Evolutionary conservation across 1,284 basidiomycete genomes (phyloP).

Genomic region (Tylopilus orsonianus): DNA sequence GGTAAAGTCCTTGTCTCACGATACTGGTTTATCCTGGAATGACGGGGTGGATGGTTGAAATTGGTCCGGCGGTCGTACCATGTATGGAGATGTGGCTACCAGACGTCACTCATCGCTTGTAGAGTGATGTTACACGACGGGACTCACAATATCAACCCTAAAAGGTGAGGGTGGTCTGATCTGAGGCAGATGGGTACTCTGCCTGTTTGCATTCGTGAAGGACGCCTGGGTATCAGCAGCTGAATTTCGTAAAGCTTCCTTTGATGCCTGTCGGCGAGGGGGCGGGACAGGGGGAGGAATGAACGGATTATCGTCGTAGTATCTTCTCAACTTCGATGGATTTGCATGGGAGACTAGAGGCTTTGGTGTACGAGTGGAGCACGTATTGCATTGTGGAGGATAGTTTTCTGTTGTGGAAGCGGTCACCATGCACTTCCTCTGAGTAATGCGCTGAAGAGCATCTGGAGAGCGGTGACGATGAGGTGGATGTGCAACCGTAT

Average conservation of each 20-base stretch:
- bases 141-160: conserved; percentile 27
- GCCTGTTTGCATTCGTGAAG: not conserved
- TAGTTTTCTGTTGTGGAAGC: not conserved
- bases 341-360: not conserved
- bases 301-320: not conserved
- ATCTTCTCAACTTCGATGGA: conserved; percentile 12
- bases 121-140: not conserved
- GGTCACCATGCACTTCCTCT: not conserved
- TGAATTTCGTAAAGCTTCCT: conserved; percentile 9
- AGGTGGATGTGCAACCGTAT: conserved; percentile 10
- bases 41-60: conserved; percentile 14
- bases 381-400: not conserved
- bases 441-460: not conserved
- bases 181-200: conserved; percentile 21
- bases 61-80: conserved; percentile 29
- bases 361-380: not conserved
- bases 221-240: not conserved
- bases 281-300: conserved; percentile 4
- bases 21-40: not conserved
- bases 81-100: conserved; percentile 32
- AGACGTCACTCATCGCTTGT: conserved; percentile 14
- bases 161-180: conserved; percentile 30
- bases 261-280: conserved; percentile 3
- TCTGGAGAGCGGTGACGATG: not conserved
- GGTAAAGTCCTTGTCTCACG: conserved; percentile 6